A percentile compares a stretch with the other conserved stretches of the same genome.
Evolutionary conservation across 106 monocot species (phyloP).

Genomic region (Chionographis japonica): DNA sequence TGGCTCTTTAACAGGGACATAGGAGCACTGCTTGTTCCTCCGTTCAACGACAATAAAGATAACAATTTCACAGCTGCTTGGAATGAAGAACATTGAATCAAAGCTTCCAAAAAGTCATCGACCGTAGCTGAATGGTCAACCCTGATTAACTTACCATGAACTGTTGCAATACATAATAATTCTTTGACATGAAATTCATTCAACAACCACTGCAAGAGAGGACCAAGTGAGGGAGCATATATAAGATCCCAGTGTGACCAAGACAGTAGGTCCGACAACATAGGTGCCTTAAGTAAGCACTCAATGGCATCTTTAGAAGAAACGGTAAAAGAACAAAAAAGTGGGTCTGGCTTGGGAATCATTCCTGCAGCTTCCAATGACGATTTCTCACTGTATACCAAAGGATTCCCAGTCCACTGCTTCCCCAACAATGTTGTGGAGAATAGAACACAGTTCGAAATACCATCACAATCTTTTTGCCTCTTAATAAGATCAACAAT

Average conservation of each 20-base stretch:
- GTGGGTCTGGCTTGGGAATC: slow-evolving; percentile 1
- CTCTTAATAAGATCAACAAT: slow-evolving; percentile 22
- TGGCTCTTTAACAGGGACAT: slow-evolving; percentile 78
- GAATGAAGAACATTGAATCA: slow-evolving; percentile 69
- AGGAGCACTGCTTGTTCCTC: slow-evolving; percentile 58
- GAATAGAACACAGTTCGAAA: slow-evolving; percentile 43
- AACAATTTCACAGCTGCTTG: slow-evolving; percentile 68
- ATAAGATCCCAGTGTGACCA: slow-evolving; percentile 96
- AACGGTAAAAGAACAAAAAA: slow-evolving; percentile 9
- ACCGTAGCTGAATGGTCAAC: slow-evolving; percentile 60
- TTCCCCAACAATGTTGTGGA: slow-evolving; percentile 61
- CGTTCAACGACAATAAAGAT: slow-evolving; percentile 63
- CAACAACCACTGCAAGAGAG: slow-evolving; percentile 69
- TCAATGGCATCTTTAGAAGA: slow-evolving; percentile 67
- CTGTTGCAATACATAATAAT: slow-evolving; percentile 67
- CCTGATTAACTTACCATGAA: slow-evolving; percentile 74
- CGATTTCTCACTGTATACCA: slow-evolving; percentile 3
- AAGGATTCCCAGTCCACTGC: slow-evolving; percentile 10
- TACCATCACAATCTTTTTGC: slow-evolving; percentile 19
- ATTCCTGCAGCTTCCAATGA: neutral
- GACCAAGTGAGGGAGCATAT: slow-evolving; percentile 73
- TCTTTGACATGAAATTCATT: slow-evolving; percentile 36
- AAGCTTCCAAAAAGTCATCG: slow-evolving; percentile 85
- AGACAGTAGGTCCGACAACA: slow-evolving; percentile 73
- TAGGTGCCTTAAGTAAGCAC: slow-evolving; percentile 75